Evolutionary conservation across 2,329 filamentous ascomycete genomes (phyloP).

Genomic region (Pochonia chlamydosporia): DNA sequence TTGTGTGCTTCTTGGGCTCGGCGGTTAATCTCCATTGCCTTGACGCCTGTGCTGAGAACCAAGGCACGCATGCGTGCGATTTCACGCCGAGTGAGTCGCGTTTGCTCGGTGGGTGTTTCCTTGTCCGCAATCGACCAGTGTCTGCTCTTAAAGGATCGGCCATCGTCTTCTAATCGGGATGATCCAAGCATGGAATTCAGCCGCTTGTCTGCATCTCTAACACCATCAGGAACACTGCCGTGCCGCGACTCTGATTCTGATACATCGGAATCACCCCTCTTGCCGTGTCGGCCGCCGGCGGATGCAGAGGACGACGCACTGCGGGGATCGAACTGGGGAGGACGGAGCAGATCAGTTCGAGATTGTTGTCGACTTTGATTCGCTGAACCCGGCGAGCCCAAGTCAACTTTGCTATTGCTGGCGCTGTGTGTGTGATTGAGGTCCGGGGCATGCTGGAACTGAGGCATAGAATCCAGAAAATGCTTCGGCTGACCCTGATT

Average conservation of each 20-base stretch:
- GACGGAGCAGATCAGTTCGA: conserved; percentile 43
- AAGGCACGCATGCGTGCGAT: conserved; percentile 72
- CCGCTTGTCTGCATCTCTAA: conserved; percentile 28
- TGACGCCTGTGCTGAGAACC: conserved; percentile 80
- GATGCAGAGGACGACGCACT: conserved; percentile 32
- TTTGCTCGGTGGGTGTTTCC: conserved; percentile 27
- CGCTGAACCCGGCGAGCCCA: conserved; percentile 7
- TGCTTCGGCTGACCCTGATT: conserved; percentile 30
- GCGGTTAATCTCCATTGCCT: conserved; percentile 73
- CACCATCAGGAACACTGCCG: conserved; percentile 18
- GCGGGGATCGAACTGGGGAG: conserved; percentile 42
- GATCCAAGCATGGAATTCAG: conserved; percentile 26
- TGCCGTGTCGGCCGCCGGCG: conserved; percentile 15
- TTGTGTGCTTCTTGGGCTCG: conserved; percentile 49
- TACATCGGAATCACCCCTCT: conserved; percentile 24
- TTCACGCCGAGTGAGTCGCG: conserved; percentile 58
- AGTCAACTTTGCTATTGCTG: conserved; percentile 13
- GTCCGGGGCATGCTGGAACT: conserved; percentile 36
- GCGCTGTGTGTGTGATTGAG: conserved; percentile 11
- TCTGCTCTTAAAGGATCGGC: conserved; percentile 21
- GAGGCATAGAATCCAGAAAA: conserved; percentile 47
- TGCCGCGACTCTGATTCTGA: conserved; percentile 33
- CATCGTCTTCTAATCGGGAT: conserved; percentile 16
- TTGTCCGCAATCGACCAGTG: conserved; percentile 49
- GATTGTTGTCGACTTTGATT: conserved; percentile 32